These are phyloP conservation scores for Kalmanozyma brasiliensis DNA, from an alignment of 1,284 basidiomycete species.

Conservation along the genomic window DNA sequence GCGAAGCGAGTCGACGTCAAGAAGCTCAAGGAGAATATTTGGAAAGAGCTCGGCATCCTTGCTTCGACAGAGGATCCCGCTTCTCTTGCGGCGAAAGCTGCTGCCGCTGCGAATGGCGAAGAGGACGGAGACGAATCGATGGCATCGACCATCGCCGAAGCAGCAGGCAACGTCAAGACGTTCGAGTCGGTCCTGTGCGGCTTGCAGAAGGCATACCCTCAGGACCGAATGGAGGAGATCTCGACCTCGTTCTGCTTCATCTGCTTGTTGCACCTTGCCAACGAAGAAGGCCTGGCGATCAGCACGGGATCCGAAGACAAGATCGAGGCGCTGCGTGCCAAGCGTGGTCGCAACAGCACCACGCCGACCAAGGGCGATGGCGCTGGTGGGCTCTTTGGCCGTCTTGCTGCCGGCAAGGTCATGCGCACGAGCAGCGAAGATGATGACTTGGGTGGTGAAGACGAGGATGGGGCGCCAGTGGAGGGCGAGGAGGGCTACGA, in stretches of 20 bases:
- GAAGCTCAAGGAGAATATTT: conserved; percentile 97
- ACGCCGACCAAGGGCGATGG: conserved; percentile 25
- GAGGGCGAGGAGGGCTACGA: conserved; percentile 47
- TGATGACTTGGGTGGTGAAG: conserved; percentile 64
- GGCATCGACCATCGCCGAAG: conserved; percentile 10
- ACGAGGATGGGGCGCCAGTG: conserved; percentile 26
- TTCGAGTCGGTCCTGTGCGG: conserved; percentile 87
- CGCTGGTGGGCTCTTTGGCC: conserved; percentile 16
- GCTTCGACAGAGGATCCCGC: conserved; percentile 24
- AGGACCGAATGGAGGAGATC: conserved; percentile 95
- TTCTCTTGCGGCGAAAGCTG: conserved; percentile 18
- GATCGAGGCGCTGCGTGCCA: conserved; percentile 42
- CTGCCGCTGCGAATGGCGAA: conserved; percentile 6
- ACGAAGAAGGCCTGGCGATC: conserved; percentile 82
- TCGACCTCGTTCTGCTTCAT: conserved; percentile 99
- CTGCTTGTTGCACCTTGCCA: conserved; percentile 91
- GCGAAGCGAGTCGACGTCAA: conserved; percentile 97
- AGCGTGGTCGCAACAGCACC: conserved; percentile 36
- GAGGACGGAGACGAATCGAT: conserved; percentile 32
- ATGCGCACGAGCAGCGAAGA: conserved; percentile 68
- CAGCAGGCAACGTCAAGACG: conserved; percentile 31
- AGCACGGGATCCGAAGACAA: conserved; percentile 45
- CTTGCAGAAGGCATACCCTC: conserved; percentile 83
- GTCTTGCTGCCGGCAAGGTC: conserved; percentile 26
- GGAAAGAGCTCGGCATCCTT: conserved; percentile 78